Conservation (phyloP, 73 alveolate genomes). For the Stentor coeruleus region DNA sequence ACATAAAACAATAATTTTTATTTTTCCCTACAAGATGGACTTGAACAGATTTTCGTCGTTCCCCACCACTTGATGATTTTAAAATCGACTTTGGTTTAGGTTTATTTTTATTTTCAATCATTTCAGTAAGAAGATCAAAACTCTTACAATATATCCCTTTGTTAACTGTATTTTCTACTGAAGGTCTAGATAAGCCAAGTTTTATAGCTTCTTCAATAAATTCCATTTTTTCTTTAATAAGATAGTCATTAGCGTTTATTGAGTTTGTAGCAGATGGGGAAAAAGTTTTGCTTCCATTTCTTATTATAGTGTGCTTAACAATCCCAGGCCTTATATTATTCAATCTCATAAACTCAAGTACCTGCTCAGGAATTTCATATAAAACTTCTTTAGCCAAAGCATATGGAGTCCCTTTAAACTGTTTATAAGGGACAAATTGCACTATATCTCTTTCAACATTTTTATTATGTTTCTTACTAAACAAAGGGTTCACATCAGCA, state of each 20-base stretch:
- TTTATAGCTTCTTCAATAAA: constrained; percentile 9
- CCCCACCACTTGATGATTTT: background rate
- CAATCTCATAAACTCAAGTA: constrained; percentile 50
- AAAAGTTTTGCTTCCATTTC: background rate
- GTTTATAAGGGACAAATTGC: constrained; percentile 74
- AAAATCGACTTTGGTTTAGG: background rate
- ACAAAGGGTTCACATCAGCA: constrained; percentile 72
- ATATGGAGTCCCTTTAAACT: constrained; percentile 48
- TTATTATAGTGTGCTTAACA: background rate
- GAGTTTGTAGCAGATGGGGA: background rate
- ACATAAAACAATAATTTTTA: constrained; percentile 32
- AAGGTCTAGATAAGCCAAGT: background rate
- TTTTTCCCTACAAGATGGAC: background rate
- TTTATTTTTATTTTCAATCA: constrained; percentile 19
- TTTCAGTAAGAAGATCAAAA: constrained; percentile 33
- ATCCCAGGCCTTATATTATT: constrained; percentile 38
- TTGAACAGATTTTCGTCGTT: background rate
- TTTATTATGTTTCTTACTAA: constrained; percentile 25
- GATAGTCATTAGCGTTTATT: no score
- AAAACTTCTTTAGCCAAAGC: constrained; percentile 70
- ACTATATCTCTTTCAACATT: constrained; percentile 81
- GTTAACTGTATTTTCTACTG: background rate
- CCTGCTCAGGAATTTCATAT: constrained; percentile 73
- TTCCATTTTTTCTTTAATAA: background rate
- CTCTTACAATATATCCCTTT: constrained; percentile 33